These are phyloP conservation scores for Yamadazyma insecticola DNA, from an alignment of 805 yeast genomes.

Conservation along the genomic window DNA sequence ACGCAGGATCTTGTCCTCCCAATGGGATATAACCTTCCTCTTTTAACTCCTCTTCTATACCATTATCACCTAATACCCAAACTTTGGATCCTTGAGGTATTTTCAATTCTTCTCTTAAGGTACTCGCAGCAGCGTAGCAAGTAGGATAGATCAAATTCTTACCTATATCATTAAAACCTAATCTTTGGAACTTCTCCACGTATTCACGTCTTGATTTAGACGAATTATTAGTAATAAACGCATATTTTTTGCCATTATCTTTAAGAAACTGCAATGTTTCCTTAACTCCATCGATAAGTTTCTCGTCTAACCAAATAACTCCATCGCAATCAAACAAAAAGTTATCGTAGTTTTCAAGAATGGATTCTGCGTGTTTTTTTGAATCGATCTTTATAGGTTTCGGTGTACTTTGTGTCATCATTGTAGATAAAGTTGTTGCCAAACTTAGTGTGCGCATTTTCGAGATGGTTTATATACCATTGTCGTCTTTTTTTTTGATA, in stretches of 20 bases:
- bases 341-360: constrained; percentile 25
- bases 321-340: constrained; percentile 42
- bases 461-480: no score
- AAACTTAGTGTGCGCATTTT: neutral
- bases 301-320: constrained; percentile 36
- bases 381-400: neutral
- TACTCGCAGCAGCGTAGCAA: constrained; percentile 31
- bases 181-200: constrained; percentile 23
- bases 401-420: neutral
- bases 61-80: constrained; percentile 39
- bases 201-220: constrained; percentile 31
- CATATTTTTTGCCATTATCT: constrained; percentile 20
- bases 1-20: constrained; percentile 29
- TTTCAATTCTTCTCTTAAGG: constrained; percentile 17
- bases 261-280: constrained; percentile 21
- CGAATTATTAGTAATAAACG: constrained; percentile 37
- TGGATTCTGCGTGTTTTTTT: constrained; percentile 2
- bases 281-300: constrained; percentile 28
- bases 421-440: no score
- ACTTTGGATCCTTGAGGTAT: constrained; percentile 28
- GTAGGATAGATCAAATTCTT: constrained; percentile 32
- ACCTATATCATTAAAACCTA: constrained; percentile 25
- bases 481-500: no score
- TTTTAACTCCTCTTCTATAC: constrained; percentile 31
- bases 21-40: constrained; percentile 29